Evolutionary conservation across 2,329 filamentous ascomycete genomes (phyloP).

Genomic region (Paecilomyces formosus): DNA sequence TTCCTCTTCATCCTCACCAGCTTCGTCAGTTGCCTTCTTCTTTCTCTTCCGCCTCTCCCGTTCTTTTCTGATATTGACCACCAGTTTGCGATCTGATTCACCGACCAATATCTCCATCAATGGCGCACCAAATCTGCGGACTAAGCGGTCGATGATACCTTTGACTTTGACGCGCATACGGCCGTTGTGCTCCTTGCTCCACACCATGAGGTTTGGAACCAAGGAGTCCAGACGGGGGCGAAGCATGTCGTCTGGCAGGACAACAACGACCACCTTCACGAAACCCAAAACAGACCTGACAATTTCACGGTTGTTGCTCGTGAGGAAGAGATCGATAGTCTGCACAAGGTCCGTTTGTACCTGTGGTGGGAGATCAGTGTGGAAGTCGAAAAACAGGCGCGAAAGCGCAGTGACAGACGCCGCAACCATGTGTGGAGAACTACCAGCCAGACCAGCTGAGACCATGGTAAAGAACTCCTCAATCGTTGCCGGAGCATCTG

Average conservation of each 20-base stretch:
- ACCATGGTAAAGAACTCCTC: slow-evolving; percentile 99
- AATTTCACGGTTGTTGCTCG: slow-evolving; percentile 93
- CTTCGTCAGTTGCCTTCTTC: slow-evolving; percentile 60
- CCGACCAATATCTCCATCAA: slow-evolving; percentile 73
- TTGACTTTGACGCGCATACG: slow-evolving; percentile 97
- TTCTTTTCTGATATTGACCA: slow-evolving; percentile 91
- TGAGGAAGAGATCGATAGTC: slow-evolving; percentile 93
- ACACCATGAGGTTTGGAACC: slow-evolving; percentile 85
- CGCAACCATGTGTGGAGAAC: slow-evolving; percentile 93
- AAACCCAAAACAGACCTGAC: slow-evolving; percentile 92
- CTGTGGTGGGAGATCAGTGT: slow-evolving; percentile 57
- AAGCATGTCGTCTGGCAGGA: slow-evolving; percentile 72
- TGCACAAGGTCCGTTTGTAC: slow-evolving; percentile 79
- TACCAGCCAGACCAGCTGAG: slow-evolving; percentile 85
- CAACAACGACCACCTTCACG: slow-evolving; percentile 90
- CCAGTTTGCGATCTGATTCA: slow-evolving; percentile 79
- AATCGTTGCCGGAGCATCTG: slow-evolving; percentile 68
- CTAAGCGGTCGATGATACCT: slow-evolving; percentile 92
- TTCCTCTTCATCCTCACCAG: slow-evolving; percentile 50
- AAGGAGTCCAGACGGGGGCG: slow-evolving; percentile 67
- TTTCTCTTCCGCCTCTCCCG: slow-evolving; percentile 86
- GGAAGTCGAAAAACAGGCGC: slow-evolving; percentile 89
- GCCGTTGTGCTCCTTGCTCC: slow-evolving; percentile 97
- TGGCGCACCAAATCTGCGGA: slow-evolving; percentile 81
- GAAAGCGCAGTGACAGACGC: slow-evolving; percentile 93